Percentiles rank a stretch among this genome's conserved stretches.
Evolutionary conservation across 371 early-diverging fungal genomes (phyloP).

Genomic region (Saksenaea vasiformis): DNA sequence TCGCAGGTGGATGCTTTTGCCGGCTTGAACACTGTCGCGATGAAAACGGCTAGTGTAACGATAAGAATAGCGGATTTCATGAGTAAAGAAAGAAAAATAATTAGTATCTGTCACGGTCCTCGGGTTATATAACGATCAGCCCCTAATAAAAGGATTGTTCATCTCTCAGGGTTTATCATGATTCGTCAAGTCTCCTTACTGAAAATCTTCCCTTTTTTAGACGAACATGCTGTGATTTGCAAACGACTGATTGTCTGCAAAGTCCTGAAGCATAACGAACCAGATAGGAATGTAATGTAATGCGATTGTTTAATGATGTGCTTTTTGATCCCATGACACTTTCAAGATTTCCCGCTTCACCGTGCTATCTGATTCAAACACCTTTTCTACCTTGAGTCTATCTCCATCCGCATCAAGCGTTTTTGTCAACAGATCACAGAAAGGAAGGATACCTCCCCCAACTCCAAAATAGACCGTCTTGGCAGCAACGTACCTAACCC

Average conservation of each 20-base stretch:
- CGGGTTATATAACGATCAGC: too few species aligned
- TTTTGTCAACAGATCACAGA: constrained; percentile 52
- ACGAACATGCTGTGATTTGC: too few species aligned
- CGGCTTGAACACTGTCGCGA: background rate
- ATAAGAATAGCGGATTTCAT: background rate
- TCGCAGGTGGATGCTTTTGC: background rate
- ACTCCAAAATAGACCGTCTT: constrained; percentile 95
- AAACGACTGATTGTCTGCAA: too few species aligned
- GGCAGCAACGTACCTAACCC: constrained; percentile 79
- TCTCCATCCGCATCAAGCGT: constrained; percentile 56
- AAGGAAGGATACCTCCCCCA: constrained; percentile 74
- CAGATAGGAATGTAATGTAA: background rate
- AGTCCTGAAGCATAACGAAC: too few species aligned
- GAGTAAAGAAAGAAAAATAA: background rate
- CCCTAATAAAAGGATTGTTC: too few species aligned
- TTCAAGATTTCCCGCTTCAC: constrained; percentile 85
- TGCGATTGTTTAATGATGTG: background rate
- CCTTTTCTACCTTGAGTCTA: constrained; percentile 58
- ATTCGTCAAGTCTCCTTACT: too few species aligned
- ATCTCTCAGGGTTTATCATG: too few species aligned
- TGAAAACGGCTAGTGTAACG: background rate
- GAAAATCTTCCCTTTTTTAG: too few species aligned
- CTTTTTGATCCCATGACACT: constrained; percentile 53
- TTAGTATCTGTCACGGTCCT: too few species aligned
- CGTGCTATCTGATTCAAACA: constrained; percentile 62